Percentiles rank a stretch among this genome's conserved stretches.
These are phyloP conservation scores for Trichoderma sp. DNA, from an alignment of 2,329 filamentous ascomycete species.

Conservation along the genomic window DNA sequence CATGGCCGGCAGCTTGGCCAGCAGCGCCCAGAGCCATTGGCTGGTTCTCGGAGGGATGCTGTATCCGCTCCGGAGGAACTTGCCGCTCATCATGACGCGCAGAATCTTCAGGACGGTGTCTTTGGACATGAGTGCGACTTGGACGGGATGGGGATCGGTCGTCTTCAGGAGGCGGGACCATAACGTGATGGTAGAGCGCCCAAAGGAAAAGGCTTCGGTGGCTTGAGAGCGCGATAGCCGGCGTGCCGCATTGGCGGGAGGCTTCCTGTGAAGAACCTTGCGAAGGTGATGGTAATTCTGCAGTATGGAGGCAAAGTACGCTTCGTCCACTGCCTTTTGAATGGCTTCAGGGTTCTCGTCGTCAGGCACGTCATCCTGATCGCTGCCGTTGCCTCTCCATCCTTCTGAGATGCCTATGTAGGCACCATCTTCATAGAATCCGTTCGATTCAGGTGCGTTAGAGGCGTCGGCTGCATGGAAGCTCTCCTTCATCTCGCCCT, in stretches of 20 bases:
- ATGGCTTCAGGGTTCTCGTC: conserved; percentile 35
- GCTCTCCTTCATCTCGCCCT: conserved; percentile 42
- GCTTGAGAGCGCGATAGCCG: conserved; percentile 58
- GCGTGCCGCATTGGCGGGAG: conserved; percentile 55
- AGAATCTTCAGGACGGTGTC: conserved; percentile 67
- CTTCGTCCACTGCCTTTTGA: conserved; percentile 57
- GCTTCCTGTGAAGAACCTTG: conserved; percentile 57
- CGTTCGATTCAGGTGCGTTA: conserved; percentile 57
- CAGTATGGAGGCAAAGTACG: conserved; percentile 69
- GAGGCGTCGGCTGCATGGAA: conserved; percentile 48
- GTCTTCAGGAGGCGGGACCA: conserved; percentile 58
- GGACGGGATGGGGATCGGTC: conserved; percentile 60
- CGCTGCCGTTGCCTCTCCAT: conserved; percentile 36
- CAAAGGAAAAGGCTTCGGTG: conserved; percentile 58
- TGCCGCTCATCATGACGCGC: conserved; percentile 64
- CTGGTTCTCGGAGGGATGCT: conserved; percentile 68
- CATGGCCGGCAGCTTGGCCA: conserved; percentile 72
- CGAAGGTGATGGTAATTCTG: conserved; percentile 68
- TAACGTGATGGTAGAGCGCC: conserved; percentile 50
- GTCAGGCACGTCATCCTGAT: conserved; percentile 37
- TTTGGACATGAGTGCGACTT: conserved; percentile 67
- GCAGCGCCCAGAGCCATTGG: conserved; percentile 81
- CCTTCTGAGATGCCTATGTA: conserved; percentile 65
- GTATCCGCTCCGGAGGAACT: conserved; percentile 62
- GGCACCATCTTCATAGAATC: conserved; percentile 76